Evolutionary conservation across 257 asterid species (phyloP).

Genomic region (Solanum sparsipilum): DNA sequence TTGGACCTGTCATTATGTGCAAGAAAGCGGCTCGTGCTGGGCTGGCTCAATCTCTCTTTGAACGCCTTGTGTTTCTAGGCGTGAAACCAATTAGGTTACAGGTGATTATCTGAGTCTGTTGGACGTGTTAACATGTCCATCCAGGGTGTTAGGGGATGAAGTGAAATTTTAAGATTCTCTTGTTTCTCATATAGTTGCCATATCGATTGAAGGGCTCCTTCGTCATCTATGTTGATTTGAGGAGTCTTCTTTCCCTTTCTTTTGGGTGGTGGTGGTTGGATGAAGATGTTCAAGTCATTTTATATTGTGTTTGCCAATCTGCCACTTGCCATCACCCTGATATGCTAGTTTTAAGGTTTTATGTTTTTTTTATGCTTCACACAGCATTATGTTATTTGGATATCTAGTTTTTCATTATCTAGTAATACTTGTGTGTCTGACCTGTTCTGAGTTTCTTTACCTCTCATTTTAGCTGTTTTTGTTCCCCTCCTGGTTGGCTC

Average conservation of each 20-base stretch:
- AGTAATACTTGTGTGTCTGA: neutral
- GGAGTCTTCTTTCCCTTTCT: neutral
- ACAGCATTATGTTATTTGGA: neutral
- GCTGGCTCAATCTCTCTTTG: constrained; percentile 92
- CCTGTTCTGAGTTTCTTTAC: neutral
- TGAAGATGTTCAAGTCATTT: neutral
- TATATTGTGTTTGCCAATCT: neutral
- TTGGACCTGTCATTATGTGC: constrained; percentile 99
- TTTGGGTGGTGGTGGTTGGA: neutral
- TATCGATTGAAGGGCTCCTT: neutral
- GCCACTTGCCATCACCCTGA: neutral
- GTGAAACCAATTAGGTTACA: constrained; percentile 96
- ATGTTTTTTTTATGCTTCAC: neutral
- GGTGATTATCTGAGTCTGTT: constrained; percentile 36
- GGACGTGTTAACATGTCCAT: neutral
- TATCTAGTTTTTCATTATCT: neutral
- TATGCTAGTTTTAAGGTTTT: neutral
- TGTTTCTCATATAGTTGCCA: neutral
- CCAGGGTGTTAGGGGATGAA: neutral
- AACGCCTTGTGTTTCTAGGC: constrained; percentile 93
- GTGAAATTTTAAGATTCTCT: neutral
- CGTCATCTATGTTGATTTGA: neutral
- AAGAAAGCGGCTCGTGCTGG: constrained; percentile 99
- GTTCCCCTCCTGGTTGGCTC: neutral
- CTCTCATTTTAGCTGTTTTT: neutral